A percentile compares a stretch with the other conserved stretches of the same genome.
These are phyloP conservation scores for Neurospora discreta DNA, from an alignment of 495 filamentous ascomycete genomes.

Conservation along the genomic window DNA sequence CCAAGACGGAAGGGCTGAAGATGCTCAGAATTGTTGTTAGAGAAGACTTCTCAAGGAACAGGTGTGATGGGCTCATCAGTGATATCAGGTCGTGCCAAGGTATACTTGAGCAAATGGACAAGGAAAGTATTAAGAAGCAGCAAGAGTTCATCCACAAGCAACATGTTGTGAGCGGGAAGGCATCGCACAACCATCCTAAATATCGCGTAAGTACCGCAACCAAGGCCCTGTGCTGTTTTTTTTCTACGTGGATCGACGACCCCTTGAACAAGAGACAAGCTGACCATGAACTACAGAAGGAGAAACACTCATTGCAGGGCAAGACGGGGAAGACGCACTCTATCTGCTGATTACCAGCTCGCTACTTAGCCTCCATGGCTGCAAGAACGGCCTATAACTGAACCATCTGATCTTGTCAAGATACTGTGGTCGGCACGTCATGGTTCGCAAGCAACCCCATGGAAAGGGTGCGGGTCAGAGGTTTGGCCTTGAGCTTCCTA, in stretches of 20 bases:
- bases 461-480: not conserved
- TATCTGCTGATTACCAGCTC: slow-evolving; percentile 43
- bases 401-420: not conserved
- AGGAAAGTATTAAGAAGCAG: slow-evolving; percentile 52
- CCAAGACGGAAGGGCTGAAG: slow-evolving; percentile 46
- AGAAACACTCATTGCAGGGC: slow-evolving; percentile 77
- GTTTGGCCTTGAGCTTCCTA: not conserved
- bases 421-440: not conserved
- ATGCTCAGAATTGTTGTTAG: slow-evolving; percentile 82
- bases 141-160: slow-evolving; percentile 52
- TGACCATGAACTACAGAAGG: slow-evolving; percentile 34
- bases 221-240: slow-evolving; percentile 9
- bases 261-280: slow-evolving; percentile 1
- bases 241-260: not conserved
- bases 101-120: slow-evolving; percentile 62
- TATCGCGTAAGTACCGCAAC: slow-evolving; percentile 33
- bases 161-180: slow-evolving; percentile 41
- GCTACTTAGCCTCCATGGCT: not conserved
- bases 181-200: slow-evolving; percentile 49
- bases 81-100: slow-evolving; percentile 64
- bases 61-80: slow-evolving; percentile 59
- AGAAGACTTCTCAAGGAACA: slow-evolving; percentile 71
- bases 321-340: slow-evolving; percentile 82
- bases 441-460: not conserved
- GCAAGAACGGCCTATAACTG: not conserved